A percentile compares a stretch with the other conserved stretches of the same genome.
phyloP scores from a whole-genome alignment of 495 filamentous ascomycete species.

The Neurospora pannonica region DNA sequence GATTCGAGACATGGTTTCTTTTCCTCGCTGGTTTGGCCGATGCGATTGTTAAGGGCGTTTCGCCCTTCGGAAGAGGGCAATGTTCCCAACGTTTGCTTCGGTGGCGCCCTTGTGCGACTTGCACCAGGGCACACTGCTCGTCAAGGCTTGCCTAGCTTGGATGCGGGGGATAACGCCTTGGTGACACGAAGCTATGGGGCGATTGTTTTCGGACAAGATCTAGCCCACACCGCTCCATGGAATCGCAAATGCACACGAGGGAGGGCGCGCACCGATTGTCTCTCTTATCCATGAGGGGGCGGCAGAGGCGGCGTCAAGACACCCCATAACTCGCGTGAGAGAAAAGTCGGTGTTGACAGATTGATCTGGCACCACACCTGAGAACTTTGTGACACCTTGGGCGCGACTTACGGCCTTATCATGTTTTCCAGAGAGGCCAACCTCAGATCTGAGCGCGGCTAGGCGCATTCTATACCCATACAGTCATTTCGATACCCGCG shows the following conservation, averaged over 20 bases:
- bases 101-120: slow-evolving; percentile 14
- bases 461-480: background rate
- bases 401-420: background rate
- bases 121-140: slow-evolving; percentile 22
- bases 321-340: background rate
- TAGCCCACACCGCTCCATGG: background rate
- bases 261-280: background rate
- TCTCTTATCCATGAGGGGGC: background rate
- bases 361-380: background rate
- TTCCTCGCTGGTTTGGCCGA: slow-evolving; percentile 83
- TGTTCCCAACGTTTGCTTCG: background rate
- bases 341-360: background rate
- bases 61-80: background rate
- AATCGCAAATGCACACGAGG: background rate
- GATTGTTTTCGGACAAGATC: background rate
- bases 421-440: background rate
- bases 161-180: slow-evolving; percentile 4
- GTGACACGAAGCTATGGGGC: background rate
- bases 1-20: slow-evolving; percentile 78
- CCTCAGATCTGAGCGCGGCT: background rate
- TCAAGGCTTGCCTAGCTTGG: slow-evolving; percentile 32
- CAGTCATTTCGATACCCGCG: background rate
- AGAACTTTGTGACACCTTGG: background rate
- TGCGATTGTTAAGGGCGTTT: slow-evolving; percentile 65
- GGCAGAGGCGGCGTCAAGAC: background rate